Percentiles rank a stretch among this genome's conserved stretches.
Conservation (phyloP, 371 early-diverging fungal genomes). For the Syncephalis fuscata region DNA sequence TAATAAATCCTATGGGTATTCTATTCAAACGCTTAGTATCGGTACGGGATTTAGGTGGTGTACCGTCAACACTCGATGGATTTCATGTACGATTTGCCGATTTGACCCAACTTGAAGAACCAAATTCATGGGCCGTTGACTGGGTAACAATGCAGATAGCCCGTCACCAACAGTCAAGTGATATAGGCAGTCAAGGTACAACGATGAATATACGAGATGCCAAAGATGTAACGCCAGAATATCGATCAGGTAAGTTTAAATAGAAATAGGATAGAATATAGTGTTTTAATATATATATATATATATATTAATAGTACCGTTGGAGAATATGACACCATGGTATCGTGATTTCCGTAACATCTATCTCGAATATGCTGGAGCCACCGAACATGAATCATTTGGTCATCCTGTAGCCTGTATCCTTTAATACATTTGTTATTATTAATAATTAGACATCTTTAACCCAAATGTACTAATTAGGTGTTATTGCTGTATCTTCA, state of each 20-base stretch:
- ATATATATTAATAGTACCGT: constrained; percentile 9
- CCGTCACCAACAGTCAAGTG: constrained; percentile 9
- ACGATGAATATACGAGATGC: constrained; percentile 8
- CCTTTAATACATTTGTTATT: constrained; percentile 2
- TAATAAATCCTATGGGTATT: too few relatives aligned
- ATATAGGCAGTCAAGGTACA: constrained; percentile 1
- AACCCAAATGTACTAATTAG: too few relatives aligned
- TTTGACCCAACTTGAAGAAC: constrained; percentile 30
- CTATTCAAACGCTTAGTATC: constrained; percentile 32
- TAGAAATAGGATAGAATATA: neutral
- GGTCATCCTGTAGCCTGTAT: constrained; percentile 81
- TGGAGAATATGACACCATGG: constrained; percentile 67
- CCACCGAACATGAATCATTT: constrained; percentile 82
- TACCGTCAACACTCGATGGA: constrained; percentile 38
- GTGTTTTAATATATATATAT: neutral
- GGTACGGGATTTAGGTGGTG: constrained; percentile 47
- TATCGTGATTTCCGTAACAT: constrained; percentile 56
- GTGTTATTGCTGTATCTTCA: constrained; percentile 60
- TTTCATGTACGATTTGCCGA: constrained; percentile 53
- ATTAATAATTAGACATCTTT: neutral
- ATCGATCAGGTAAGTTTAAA: constrained; percentile 23
- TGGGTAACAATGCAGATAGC: constrained; percentile 32
- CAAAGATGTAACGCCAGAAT: constrained; percentile 24
- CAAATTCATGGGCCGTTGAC: constrained; percentile 28
- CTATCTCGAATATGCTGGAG: constrained; percentile 40